These are phyloP conservation scores for Jimgerdemannia flammicorona DNA, from an alignment of 192 early-diverging fungal genomes.

Conservation along the genomic window DNA sequence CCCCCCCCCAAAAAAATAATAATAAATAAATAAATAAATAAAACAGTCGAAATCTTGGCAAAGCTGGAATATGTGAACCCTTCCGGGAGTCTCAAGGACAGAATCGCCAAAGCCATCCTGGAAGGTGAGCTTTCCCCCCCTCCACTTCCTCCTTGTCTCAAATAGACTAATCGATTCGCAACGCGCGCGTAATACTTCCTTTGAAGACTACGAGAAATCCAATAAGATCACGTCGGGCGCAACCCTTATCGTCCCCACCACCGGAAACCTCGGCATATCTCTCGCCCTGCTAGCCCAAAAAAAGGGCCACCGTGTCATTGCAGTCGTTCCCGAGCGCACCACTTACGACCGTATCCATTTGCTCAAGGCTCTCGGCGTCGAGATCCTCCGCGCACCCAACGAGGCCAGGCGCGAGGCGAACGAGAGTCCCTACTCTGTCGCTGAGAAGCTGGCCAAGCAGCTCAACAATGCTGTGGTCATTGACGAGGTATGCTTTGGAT, in stretches of 20 bases:
- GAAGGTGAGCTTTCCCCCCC: constrained; percentile 7
- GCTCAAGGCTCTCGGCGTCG: constrained; percentile 61
- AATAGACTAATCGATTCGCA: background rate
- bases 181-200: background rate
- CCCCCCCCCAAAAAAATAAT: background rate
- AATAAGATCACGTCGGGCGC: constrained; percentile 16
- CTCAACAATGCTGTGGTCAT: constrained; percentile 49
- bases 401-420: constrained; percentile 60
- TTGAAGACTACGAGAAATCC: background rate
- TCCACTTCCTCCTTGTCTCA: constrained; percentile 1
- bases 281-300: constrained; percentile 51
- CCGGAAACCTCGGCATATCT: constrained; percentile 68
- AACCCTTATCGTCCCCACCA: constrained; percentile 63
- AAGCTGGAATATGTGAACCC: constrained; percentile 78
- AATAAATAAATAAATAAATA: no score
- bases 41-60: constrained; percentile 55
- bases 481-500: constrained; percentile 48
- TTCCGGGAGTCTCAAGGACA: constrained; percentile 67
- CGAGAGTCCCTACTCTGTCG: constrained; percentile 62
- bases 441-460: constrained; percentile 48
- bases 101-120: constrained; percentile 58
- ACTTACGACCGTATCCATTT: constrained; percentile 62
- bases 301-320: constrained; percentile 42
- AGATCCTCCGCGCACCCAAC: constrained; percentile 68
- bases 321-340: constrained; percentile 69